Base-by-base conservation (phyloP, 2,329 filamentous ascomycete species). In the Fusarium euwallaceae region DNA sequence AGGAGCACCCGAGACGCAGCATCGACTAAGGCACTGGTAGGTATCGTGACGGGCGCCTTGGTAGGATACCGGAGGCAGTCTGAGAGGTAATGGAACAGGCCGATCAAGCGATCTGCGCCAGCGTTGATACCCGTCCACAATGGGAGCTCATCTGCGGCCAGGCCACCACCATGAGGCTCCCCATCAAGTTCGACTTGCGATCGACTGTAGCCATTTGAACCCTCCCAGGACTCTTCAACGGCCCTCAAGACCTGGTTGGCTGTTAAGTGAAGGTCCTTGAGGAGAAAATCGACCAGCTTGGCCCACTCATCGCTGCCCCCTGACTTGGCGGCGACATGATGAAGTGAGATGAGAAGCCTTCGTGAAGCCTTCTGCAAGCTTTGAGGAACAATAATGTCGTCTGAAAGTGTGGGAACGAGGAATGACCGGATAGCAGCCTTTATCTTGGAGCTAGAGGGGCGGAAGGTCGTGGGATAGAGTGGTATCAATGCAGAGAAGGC, bases 381-480 rank as follows among this genome's bases (percentile, higher is more conserved):
- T 4, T 82, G 81, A 1, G 93, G 87, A 6, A 90, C 85, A 6
- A 86, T 81, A 16, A 80, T 48, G 34, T 78, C 80, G 69, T 89
- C 88, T 14, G 88, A 88, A 32, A 87, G 86, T 6, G 92, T 93
- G 3, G 92, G 91, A 4, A 91, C 91, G 63, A 96, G 82, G 73
- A 92, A 90, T 7, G 84, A 83, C 55, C 88, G 86, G 48, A 92
- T 83, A 22, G 93, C 86, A 14, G 88, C 84, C 65, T 88, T 90
- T 51, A 97, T 88, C 74, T 95, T 93, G 41, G 88, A 87, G 68
- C 90, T 88, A 80, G 92, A 94, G 1, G 94, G 93, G 14, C 96
- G 92, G 82, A 97, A 93, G 36, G 94, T 94, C 8, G 95, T 94
- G 34, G 94, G 92, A 82, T 97, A 95, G 62, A 92, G 88, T n/a